Conservation (phyloP, 768 basidiomycete genomes). For the Xerocomellus dryophilus region DNA sequence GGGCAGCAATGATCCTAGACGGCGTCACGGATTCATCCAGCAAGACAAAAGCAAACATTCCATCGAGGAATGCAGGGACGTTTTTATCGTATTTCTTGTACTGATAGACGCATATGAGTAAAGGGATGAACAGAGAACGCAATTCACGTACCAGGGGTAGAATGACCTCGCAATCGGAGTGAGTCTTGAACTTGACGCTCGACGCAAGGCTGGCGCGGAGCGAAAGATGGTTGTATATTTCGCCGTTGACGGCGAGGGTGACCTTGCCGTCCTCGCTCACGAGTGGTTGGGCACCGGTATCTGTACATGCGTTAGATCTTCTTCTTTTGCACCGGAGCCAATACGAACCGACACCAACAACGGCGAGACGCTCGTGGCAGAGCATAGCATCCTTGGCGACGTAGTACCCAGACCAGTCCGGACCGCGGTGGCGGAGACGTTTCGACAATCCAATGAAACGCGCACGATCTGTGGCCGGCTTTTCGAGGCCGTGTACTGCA, state of each 20-base stretch:
- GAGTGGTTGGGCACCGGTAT: conserved; percentile 95
- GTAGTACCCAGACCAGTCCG: conserved; percentile 97
- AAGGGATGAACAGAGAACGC: neutral
- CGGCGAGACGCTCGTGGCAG: conserved; percentile 93
- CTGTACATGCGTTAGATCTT: conserved; percentile 39
- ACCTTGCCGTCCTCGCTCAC: conserved; percentile 80
- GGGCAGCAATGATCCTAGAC: conserved; percentile 88
- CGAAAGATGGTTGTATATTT: conserved; percentile 95
- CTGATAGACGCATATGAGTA: conserved; percentile 39
- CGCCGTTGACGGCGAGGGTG: conserved; percentile 92
- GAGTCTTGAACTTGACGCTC: conserved; percentile 85
- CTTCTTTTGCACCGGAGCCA: neutral
- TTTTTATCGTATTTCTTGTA: conserved; percentile 79
- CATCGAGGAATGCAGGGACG: conserved; percentile 81
- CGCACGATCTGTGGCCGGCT: conserved; percentile 64
- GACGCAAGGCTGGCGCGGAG: conserved; percentile 66
- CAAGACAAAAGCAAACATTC: conserved; percentile 98
- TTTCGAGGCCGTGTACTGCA: conserved; percentile 77
- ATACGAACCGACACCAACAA: conserved; percentile 91
- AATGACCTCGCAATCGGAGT: conserved; percentile 98
- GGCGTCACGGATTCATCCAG: conserved; percentile 91
- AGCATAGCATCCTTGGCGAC: conserved; percentile 80
- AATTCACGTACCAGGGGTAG: conserved; percentile 70
- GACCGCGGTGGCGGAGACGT: conserved; percentile 88
- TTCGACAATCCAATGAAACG: conserved; percentile 84